Evolutionary conservation across 2,329 filamentous ascomycete genomes (phyloP).

Genomic region (Escovopsis sp.): DNA sequence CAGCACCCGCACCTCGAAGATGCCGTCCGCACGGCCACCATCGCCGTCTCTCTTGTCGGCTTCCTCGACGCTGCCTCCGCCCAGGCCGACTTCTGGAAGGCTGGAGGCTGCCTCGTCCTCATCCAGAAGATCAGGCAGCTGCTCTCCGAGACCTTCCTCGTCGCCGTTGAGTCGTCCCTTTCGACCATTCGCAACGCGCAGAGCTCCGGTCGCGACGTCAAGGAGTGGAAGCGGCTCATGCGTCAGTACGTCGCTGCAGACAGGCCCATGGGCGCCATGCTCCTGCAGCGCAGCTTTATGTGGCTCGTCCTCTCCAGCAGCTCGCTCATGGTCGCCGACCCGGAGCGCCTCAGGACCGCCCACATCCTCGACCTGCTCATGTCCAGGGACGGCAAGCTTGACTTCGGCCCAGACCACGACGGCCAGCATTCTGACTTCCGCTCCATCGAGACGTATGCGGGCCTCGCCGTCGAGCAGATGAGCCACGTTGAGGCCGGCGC

Average conservation of each 20-base stretch:
- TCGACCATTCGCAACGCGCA: constrained; percentile 77
- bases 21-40: constrained; percentile 53
- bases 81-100: constrained; percentile 66
- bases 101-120: constrained; percentile 56
- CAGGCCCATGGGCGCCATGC: constrained; percentile 76
- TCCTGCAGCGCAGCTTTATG: constrained; percentile 80
- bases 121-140: constrained; percentile 57
- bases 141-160: constrained; percentile 70
- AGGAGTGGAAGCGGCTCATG: constrained; percentile 77
- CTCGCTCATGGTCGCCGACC: constrained; percentile 53
- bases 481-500: constrained; percentile 73
- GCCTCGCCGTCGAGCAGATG: constrained; percentile 69
- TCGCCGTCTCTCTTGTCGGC: constrained; percentile 74
- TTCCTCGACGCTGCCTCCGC: constrained; percentile 73
- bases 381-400: constrained; percentile 33
- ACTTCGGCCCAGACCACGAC: constrained; percentile 16
- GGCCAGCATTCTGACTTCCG: constrained; percentile 36
- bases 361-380: constrained; percentile 64
- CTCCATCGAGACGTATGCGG: constrained; percentile 48
- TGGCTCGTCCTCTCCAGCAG: constrained; percentile 66
- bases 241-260: constrained; percentile 69
- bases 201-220: constrained; percentile 46
- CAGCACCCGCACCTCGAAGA: constrained; percentile 48
- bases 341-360: constrained; percentile 39
- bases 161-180: constrained; percentile 76